These are phyloP conservation scores for Aspergillus cavernicola DNA, from an alignment of 495 filamentous ascomycete species.

Conservation along the genomic window DNA sequence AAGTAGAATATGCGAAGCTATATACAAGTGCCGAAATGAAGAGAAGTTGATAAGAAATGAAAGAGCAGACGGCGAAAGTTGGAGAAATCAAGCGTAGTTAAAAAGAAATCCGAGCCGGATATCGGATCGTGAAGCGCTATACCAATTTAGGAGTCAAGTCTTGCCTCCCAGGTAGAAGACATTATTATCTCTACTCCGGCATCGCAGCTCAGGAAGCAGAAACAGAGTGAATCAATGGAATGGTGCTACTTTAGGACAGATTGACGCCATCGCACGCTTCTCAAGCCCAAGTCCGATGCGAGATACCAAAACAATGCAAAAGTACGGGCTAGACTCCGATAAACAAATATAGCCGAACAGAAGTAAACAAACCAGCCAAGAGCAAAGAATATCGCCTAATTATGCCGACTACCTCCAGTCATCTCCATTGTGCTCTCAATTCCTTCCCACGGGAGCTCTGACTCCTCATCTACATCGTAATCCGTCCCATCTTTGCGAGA, in stretches of 20 bases:
- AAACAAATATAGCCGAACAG: not conserved
- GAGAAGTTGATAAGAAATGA: not conserved
- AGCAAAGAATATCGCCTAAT: constrained; percentile 8
- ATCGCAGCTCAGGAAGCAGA: not conserved
- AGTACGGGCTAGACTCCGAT: constrained; percentile 4
- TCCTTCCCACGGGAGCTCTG: constrained; percentile 50
- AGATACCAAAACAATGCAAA: constrained; percentile 8
- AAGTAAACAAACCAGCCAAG: not conserved
- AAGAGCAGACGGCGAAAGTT: constrained; percentile 2
- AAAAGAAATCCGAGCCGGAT: not conserved
- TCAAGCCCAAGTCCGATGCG: not conserved
- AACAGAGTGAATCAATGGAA: not conserved
- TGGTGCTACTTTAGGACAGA: constrained; percentile 10
- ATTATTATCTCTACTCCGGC: not conserved
- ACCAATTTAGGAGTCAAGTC: not conserved
- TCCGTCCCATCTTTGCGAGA: constrained; percentile 27
- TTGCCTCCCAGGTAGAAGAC: not conserved
- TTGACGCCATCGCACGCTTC: constrained; percentile 13
- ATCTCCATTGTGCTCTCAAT: constrained; percentile 50
- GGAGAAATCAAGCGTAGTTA: not conserved
- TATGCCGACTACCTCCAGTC: constrained; percentile 26
- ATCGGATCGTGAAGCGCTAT: constrained; percentile 7
- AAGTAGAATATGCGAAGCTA: not conserved
- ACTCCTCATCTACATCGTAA: constrained; percentile 32
- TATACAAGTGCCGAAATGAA: not conserved